Conservation (phyloP, 73 alveolate species). For the Effrenium voratum region DNA sequence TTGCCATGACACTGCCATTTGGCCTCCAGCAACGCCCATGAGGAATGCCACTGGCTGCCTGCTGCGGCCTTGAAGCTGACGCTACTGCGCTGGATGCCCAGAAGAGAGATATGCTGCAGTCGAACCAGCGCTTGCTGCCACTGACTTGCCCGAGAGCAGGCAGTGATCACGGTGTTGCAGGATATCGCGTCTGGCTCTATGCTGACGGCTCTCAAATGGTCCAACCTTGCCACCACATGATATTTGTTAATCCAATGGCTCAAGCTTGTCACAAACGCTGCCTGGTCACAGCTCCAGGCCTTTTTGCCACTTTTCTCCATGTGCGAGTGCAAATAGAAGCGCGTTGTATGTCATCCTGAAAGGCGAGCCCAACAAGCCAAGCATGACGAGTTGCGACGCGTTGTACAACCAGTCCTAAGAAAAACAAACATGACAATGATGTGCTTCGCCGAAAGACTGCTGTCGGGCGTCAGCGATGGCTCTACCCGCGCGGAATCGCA, state of each 20-base stretch:
- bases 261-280: background rate
- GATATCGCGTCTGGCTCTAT: background rate
- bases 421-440: background rate
- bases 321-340: background rate
- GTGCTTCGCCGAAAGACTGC: background rate
- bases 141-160: background rate
- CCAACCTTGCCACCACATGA: no score
- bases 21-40: no score
- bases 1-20: no score
- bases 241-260: background rate
- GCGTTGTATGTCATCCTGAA: conserved; percentile 56
- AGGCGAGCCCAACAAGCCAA: background rate
- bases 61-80: conserved; percentile 9
- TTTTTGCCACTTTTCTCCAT: background rate
- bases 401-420: no score
- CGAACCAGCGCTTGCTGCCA: no score
- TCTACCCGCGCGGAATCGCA: background rate
- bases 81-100: background rate
- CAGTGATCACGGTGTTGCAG: background rate
- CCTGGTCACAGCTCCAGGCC: conserved; percentile 27
- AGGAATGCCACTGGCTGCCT: no score
- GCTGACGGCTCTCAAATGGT: no score
- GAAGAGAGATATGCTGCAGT: no score
- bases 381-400: background rate
- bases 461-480: background rate